Conservation (phyloP, 2,329 filamentous ascomycete species). For the Aspergillus proliferans region DNA sequence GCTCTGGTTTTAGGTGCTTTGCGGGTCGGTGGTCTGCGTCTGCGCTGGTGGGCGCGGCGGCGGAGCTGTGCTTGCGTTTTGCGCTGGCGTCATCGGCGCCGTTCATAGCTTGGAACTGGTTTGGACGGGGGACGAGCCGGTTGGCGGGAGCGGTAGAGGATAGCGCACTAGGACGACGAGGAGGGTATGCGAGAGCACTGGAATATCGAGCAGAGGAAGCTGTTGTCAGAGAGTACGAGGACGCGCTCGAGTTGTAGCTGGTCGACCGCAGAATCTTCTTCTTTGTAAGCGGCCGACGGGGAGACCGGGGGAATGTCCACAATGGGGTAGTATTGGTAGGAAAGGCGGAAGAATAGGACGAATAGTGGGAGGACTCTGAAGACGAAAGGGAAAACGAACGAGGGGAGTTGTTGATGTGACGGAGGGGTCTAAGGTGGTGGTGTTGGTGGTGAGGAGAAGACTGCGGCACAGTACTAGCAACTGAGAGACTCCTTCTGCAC, state of each 20-base stretch:
- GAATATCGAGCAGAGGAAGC: not conserved
- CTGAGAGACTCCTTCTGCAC: conserved; percentile 25
- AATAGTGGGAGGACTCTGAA: conserved; percentile 7
- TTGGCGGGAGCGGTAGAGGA: not conserved
- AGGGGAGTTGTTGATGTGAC: not conserved
- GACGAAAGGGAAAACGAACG: not conserved
- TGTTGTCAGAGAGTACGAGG: not conserved
- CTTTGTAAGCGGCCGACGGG: conserved; percentile 1
- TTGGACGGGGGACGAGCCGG: not conserved
- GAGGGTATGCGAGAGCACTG: not conserved
- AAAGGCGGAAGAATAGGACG: not conserved
- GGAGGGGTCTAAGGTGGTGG: conserved; percentile 7
- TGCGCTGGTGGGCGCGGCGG: conserved; percentile 26
- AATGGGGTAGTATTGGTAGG: not conserved
- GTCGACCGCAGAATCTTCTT: not conserved
- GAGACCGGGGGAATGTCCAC: not conserved
- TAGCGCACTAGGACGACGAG: not conserved
- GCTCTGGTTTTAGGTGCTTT: conserved; percentile 50
- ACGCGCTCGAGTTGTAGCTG: not conserved
- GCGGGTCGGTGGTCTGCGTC: conserved; percentile 44
- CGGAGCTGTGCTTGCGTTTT: conserved; percentile 53
- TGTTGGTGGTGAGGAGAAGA: conserved; percentile 7
- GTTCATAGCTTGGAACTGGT: conserved; percentile 27
- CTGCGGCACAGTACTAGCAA: conserved; percentile 14
- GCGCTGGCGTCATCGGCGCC: conserved; percentile 41